Conservation (phyloP, 2,329 filamentous ascomycete species). For the Ceratocystis cubensis region DNA sequence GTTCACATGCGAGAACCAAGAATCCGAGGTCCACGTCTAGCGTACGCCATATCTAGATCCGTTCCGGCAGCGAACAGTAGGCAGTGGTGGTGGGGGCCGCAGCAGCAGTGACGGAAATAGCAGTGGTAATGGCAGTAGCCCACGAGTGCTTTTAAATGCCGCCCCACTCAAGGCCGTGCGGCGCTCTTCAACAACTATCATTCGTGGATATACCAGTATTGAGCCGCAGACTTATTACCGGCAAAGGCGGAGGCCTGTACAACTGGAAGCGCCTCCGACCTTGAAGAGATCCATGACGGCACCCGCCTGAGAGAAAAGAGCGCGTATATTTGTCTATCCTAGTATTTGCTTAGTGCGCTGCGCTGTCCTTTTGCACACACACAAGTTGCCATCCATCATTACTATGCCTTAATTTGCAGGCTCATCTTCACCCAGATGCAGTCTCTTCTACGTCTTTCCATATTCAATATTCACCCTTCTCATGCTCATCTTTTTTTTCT, state of each 20-base stretch:
- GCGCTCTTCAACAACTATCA: neutral
- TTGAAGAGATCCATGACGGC: neutral
- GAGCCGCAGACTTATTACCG: neutral
- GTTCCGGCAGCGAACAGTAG: conserved; percentile 7
- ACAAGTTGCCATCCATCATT: neutral
- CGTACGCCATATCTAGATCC: conserved; percentile 14
- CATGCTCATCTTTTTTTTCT: neutral
- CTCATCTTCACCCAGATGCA: neutral
- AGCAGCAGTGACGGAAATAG: too few relatives aligned
- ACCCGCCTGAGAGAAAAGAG: neutral
- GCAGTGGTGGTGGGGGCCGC: neutral
- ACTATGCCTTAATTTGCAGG: neutral
- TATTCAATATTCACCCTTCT: neutral
- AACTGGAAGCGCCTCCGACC: neutral
- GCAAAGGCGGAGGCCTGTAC: neutral
- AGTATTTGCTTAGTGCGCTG: neutral
- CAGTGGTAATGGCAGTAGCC: too few relatives aligned
- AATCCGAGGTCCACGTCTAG: conserved; percentile 23
- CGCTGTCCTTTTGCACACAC: neutral
- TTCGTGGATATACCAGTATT: conserved; percentile 2
- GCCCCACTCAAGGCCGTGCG: neutral
- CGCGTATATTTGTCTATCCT: neutral
- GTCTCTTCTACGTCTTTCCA: neutral
- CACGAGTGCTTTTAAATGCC: neutral
- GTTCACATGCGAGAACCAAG: conserved; percentile 54